These are phyloP conservation scores for Fusarium brevicatenulatum DNA, from an alignment of 2,329 filamentous ascomycete genomes.

Conservation along the genomic window DNA sequence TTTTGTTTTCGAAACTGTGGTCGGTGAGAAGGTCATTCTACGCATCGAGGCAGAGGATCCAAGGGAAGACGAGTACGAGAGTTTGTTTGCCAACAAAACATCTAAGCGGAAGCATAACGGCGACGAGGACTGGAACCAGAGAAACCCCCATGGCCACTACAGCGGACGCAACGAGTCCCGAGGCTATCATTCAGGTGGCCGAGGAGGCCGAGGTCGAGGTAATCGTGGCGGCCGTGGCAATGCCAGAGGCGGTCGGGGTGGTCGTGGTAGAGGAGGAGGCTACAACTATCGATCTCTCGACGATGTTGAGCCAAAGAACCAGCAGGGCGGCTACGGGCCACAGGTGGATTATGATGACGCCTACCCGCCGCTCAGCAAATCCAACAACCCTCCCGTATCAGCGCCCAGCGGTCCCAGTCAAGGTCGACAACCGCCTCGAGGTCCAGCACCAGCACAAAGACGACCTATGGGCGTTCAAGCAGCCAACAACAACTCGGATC, in stretches of 20 bases:
- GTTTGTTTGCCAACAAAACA: conserved; percentile 67
- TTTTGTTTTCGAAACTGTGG: conserved; percentile 81
- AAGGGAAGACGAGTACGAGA: conserved; percentile 71
- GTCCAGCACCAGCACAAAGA: conserved; percentile 35
- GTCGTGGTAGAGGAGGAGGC: conserved; percentile 60
- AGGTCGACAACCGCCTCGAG: conserved; percentile 36
- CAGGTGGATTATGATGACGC: conserved; percentile 61
- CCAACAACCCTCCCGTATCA: conserved; percentile 29
- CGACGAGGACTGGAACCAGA: conserved; percentile 55
- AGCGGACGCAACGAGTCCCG: conserved; percentile 55
- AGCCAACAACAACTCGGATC: conserved; percentile 37
- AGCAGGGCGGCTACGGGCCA: conserved; percentile 54
- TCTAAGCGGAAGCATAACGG: conserved; percentile 68
- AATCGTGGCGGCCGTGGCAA: conserved; percentile 51
- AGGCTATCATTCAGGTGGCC: conserved; percentile 56
- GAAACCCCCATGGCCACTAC: conserved; percentile 47
- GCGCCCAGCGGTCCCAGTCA: conserved; percentile 40
- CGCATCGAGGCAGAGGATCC: conserved; percentile 79
- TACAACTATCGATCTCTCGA: conserved; percentile 74
- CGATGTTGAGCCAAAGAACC: conserved; percentile 65
- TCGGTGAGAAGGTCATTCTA: conserved; percentile 87
- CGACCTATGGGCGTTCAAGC: conserved; percentile 40
- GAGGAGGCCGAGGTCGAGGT: conserved; percentile 53
- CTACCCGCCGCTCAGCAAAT: conserved; percentile 43
- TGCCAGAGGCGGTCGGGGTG: conserved; percentile 54